Base-by-base conservation (phyloP, 306 rosid species). In the Sicyos baderoa region DNA sequence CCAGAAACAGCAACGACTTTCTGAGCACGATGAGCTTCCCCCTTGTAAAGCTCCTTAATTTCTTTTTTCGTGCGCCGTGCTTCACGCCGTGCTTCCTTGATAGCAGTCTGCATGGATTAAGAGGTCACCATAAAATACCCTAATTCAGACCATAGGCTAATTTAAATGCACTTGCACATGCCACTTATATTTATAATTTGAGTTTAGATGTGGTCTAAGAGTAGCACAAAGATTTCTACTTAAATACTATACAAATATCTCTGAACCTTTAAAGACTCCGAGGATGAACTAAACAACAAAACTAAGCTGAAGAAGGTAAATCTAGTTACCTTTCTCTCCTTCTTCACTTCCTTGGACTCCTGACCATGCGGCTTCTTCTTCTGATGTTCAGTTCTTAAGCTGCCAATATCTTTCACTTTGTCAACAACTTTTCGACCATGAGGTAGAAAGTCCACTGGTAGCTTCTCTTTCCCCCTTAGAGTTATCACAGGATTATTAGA, bases 301-400 rank as follows among this genome's bases (percentile, higher is more conserved):
- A 35, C 19, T 22, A 57, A 62, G 52, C 37, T 5, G 71, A 60
- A 42, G 65, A 23, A 55, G 54, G 45, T 54, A 73, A 58, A 27
- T n/a, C 15, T n/a, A 64, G 27, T 65, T 77, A 93, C 98, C 97
- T 94, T 90, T 17, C 99, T 75, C 80, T 90, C 99, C 81, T 86
- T 88, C 76, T 88, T 90, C 81, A 85, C 95, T 84, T 85, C 96
- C 77, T 86, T 85, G 32, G 96, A 75, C 84, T 94, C 99, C 71
- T 54, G 85, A 76, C 93, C 91, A 56, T 80, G 84, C 40, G 78
- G 87, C 81, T 85, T 94, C 77, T 90, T 85, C 79, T 78, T 84
- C 80, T 72, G 79, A 71, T 44, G 89, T 58, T 82, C 90, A 68
- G 78, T 76, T 78, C 61, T 85, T 73, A 77, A 54, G 72, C 72